Evolutionary conservation across 2,329 filamentous ascomycete genomes (phyloP).

Genomic region (Neodidymelliopsis sp.): DNA sequence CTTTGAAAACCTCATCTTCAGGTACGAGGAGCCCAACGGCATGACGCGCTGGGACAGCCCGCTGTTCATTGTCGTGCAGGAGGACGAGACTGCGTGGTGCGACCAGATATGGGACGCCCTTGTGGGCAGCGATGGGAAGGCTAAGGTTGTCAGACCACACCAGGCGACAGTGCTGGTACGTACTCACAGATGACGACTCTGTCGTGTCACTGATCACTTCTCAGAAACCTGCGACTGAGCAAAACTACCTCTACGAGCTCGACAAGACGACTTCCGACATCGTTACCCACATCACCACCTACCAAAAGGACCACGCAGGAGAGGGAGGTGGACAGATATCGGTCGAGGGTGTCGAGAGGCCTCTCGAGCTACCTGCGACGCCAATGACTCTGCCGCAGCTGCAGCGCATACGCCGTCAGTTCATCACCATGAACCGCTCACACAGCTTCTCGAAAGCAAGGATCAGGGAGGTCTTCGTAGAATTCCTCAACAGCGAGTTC

Average conservation of each 20-base stretch:
- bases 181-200: slow-evolving; percentile 5
- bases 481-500: slow-evolving; percentile 50
- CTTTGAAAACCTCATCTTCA: slow-evolving; percentile 81
- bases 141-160: slow-evolving; percentile 75
- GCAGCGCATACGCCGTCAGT: slow-evolving; percentile 79
- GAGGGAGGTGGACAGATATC: slow-evolving; percentile 68
- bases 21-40: slow-evolving; percentile 85
- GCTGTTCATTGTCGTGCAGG: slow-evolving; percentile 79
- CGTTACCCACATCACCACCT: slow-evolving; percentile 72
- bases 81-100: slow-evolving; percentile 73
- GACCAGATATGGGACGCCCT: slow-evolving; percentile 78
- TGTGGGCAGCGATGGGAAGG: slow-evolving; percentile 65
- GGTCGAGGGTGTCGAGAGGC: slow-evolving; percentile 62
- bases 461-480: slow-evolving; percentile 49
- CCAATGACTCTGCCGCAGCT: slow-evolving; percentile 76
- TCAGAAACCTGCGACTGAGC: slow-evolving; percentile 67
- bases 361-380: slow-evolving; percentile 70
- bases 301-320: slow-evolving; percentile 68
- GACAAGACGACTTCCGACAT: slow-evolving; percentile 82
- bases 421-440: slow-evolving; percentile 77
- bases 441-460: slow-evolving; percentile 56
- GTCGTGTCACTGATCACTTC: too few species aligned
- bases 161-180: slow-evolving; percentile 71
- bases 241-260: slow-evolving; percentile 80
- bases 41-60: slow-evolving; percentile 88